Percentiles rank a stretch among this genome's conserved stretches.
These are phyloP conservation scores for Arctium minus DNA, from an alignment of 129 eudicot genomes.

Conservation along the genomic window DNA sequence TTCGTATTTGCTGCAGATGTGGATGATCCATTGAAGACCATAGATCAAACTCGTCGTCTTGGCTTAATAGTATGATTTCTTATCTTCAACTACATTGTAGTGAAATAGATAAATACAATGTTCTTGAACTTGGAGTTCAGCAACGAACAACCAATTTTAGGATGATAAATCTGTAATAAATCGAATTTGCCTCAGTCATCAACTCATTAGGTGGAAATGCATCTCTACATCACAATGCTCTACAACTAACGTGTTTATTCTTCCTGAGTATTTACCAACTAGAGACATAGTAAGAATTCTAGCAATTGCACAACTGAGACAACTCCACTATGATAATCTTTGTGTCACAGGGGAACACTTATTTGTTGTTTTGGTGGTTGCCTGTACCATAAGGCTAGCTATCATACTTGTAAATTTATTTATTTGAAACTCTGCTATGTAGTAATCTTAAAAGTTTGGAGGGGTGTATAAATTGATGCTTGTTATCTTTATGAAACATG, in stretches of 20 bases:
- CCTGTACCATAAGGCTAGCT: too few species aligned
- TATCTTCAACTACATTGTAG: background rate
- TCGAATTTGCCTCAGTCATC: background rate
- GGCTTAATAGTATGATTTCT: slow-evolving; percentile 76
- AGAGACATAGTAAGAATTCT: background rate
- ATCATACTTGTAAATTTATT: too few species aligned
- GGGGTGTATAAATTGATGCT: too few species aligned
- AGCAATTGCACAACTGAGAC: background rate
- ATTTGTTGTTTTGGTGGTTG: too few species aligned
- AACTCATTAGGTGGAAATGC: background rate
- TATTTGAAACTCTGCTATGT: too few species aligned
- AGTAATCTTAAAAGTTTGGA: too few species aligned
- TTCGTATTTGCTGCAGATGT: too few species aligned
- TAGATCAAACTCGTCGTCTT: slow-evolving; percentile 88
- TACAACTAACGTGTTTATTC: background rate
- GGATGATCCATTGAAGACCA: slow-evolving; percentile 61
- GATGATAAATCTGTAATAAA: background rate
- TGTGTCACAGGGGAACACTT: background rate
- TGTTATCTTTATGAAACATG: too few species aligned
- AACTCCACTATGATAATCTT: background rate
- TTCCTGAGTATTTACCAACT: background rate
- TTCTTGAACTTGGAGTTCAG: background rate
- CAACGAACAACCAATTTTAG: background rate
- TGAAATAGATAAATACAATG: background rate
- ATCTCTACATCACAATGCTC: background rate